phyloP scores from a whole-genome alignment of 345 rosid species.

The Hibiscus mutabilis region DNA sequence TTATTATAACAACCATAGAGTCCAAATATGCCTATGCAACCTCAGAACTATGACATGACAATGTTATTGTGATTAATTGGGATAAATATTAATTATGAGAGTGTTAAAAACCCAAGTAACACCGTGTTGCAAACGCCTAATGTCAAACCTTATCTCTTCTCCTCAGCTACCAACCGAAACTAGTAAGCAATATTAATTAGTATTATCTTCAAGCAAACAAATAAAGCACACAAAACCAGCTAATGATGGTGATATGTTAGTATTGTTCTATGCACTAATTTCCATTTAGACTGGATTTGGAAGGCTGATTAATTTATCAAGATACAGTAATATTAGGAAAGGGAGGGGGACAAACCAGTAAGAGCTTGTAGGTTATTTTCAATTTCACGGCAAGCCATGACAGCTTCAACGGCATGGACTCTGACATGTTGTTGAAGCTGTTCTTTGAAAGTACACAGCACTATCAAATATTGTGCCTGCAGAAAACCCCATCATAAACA shows the following conservation, averaged over 20 bases:
- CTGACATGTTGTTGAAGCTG: constrained; percentile 98
- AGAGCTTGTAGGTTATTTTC: constrained; percentile 86
- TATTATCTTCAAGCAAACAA: neutral
- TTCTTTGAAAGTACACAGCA: constrained; percentile 89
- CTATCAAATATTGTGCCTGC: constrained; percentile 87
- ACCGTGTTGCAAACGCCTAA: neutral
- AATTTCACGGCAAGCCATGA: constrained; percentile 97
- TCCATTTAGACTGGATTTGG: neutral
- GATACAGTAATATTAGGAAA: neutral
- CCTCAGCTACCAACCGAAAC: neutral
- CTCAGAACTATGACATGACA: neutral
- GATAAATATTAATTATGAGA: neutral
- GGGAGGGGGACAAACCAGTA: constrained; percentile 47
- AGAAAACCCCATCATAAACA: neutral
- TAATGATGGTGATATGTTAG: constrained; percentile 3
- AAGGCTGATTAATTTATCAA: neutral
- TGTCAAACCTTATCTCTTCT: constrained; percentile 8
- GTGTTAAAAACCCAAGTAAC: no score
- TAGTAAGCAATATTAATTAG: neutral
- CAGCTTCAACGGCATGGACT: constrained; percentile 97
- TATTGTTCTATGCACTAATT: neutral
- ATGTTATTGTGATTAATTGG: neutral
- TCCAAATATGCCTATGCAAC: constrained; percentile 9
- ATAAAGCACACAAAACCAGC: neutral
- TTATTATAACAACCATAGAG: neutral